Base-by-base conservation (phyloP, 129 eudicot species). In the Tanacetum coccineum region DNA sequence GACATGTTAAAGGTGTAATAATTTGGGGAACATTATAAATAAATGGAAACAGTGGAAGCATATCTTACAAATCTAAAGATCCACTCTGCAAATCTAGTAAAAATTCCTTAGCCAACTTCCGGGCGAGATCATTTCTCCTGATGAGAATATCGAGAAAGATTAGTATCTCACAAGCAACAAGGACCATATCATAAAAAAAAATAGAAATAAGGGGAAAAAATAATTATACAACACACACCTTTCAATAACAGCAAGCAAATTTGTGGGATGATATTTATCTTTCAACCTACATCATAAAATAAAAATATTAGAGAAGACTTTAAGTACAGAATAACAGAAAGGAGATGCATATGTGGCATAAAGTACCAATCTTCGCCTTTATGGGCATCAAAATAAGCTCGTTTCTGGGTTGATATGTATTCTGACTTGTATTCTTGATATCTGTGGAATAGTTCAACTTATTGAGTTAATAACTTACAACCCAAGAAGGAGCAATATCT, bases 341-440 rank as follows among this genome's bases (percentile, higher is more conserved):
- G 60, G 58, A 39, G 12, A 7, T 36, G 39, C 6, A 49, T 20
- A 50, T 20, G 49, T 20, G 13, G 60, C 64, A 74, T 48, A 63
- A 17, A 15, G 17, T 87, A 94, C 99, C 97, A 94, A 30, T 94
- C 97, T 83, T 94, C 97, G 73, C 81, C 83, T 74, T 94, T 94
- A 58, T 94, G 99, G 57, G 97, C 93, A 74, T 87, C 85, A 71
- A 94, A 94, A 78, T 84, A 94, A 74, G 99, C 81, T 66, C 81
- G 82, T 72, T 94, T 94, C 82, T 86, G 99, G 42, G 99, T 89
- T 64, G 95, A 53, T 79, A 94, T 94, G 71, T 89, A 94, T 70
- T 89, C 99, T 32, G 97, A 80, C 78, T 81, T 87, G 85, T 94
- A 94, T 76, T 89, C 99, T 77, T 94, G 99, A 70, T 94, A 94